Percentiles rank a stretch among this genome's conserved stretches.
These are phyloP conservation scores for Graphilbum sp. DNA, from an alignment of 2,329 filamentous ascomycete species.

Conservation along the genomic window DNA sequence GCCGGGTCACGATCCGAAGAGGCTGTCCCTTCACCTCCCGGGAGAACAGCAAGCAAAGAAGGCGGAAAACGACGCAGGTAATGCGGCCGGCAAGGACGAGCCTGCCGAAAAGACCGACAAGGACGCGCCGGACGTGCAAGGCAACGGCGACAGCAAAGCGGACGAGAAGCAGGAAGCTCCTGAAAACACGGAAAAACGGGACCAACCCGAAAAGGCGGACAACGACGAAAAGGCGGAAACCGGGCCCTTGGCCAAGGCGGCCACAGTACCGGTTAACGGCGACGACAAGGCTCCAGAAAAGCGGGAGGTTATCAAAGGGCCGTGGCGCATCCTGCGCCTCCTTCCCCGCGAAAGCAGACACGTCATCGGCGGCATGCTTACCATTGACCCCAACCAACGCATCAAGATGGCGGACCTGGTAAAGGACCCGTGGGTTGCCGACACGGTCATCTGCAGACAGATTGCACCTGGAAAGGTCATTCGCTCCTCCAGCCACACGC, in stretches of 20 bases:
- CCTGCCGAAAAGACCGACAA: background rate
- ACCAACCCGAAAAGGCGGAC: background rate
- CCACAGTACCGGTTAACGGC: background rate
- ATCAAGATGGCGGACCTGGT: conserved; percentile 77
- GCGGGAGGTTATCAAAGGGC: conserved; percentile 75
- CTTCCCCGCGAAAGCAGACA: conserved; percentile 79
- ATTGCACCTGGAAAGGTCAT: conserved; percentile 53
- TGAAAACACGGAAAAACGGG: background rate
- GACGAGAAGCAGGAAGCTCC: background rate
- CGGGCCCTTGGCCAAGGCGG: background rate
- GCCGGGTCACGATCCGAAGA: conserved; percentile 47
- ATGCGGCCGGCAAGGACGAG: conserved; percentile 4
- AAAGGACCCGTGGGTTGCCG: conserved; percentile 77
- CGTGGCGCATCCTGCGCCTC: conserved; percentile 75
- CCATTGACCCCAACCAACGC: conserved; percentile 67
- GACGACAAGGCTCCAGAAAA: conserved; percentile 26
- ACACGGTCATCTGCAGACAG: conserved; percentile 71
- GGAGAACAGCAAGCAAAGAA: conserved; percentile 18
- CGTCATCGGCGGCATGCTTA: conserved; percentile 85
- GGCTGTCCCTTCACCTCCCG: conserved; percentile 25
- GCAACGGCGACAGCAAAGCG: background rate
- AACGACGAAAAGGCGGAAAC: conserved; percentile 9
- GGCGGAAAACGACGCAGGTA: too few species aligned
- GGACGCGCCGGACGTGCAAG: background rate
- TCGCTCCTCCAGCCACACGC: conserved; percentile 60